Evolutionary conservation across 1,284 basidiomycete species (phyloP), one percentile per base, ranked within the genome.

Genomic region (Sporisorium scitamineum): DNA sequence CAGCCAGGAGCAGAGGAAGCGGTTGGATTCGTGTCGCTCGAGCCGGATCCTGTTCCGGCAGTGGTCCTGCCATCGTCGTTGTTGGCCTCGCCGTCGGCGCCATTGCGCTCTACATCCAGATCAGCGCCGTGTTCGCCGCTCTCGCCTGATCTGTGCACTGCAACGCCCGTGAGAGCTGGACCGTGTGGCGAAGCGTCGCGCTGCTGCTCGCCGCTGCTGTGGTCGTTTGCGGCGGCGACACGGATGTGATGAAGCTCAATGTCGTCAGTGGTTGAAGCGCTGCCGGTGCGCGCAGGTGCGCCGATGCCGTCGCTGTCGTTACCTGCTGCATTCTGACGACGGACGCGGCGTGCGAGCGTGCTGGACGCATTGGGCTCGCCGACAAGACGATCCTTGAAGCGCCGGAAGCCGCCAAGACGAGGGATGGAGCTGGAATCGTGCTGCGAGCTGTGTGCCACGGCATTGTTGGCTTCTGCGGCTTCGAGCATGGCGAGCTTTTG

Each of bases 21-120:
- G 7, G 80, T 80, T 5, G 80, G 78, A 52, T 81, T 75, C 9
- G 80, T 77, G 42, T 80, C 78, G 64, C 70, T 76, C 20, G 77
- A 79, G 24, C 60, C 61, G 9, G 70, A 70, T 6, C 72, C 76
- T 14, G 73, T 73, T 1, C 70, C 76, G 3, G 70, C 78, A 3
- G 70, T 74, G 24, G 80, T 79, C 22, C 64, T 62, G 14, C 66
- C 68, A 26, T 80, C 79, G 26, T 80, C 78, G 18, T 45, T 54
- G 18, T 50, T 61, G 11, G 37, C 56, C 20, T 61, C 44, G 31
- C 22, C 57, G 24, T 61, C 54, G 3, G 47, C 56, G 7, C 64
- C 61, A 32, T 8, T 42, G 39, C 31, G 65, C 8, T 68, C 65
- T 22, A 31, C 58, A 11, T 31, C 51, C 16, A 32, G 16, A 7